Base-by-base conservation (phyloP, 2,329 filamentous ascomycete genomes). In the Aspergillus fumigatus region DNA sequence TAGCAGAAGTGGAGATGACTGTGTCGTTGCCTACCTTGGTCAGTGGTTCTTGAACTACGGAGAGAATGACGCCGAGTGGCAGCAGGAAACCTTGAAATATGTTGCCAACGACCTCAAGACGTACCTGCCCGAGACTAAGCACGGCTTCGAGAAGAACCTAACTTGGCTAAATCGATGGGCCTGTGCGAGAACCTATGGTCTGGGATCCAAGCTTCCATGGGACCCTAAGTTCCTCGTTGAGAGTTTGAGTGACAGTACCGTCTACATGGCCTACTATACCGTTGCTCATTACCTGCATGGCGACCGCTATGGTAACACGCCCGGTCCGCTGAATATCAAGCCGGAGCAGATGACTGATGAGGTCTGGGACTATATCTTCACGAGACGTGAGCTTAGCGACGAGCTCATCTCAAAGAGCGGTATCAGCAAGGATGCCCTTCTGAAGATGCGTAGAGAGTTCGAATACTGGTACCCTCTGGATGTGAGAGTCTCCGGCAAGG, bases 1-100 rank as follows among this genome's bases (percentile, higher is more conserved):
- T 59, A 93, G 88, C 70, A 84, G 94, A 74, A 95, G 90, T 65
- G 90, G 88, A 27, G 93, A 97, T 69, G 90, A 95, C 65, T 97
- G 94, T 72, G 92, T 96, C 57, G 93, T 94, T 58, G 89, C 92
- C 29, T 87, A 93, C 63, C 86, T 97, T 70, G 93, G 97, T 67
- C 94, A 99, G 76, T 99, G 94, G 92, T 99, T 96, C 77, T 80
- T 99, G 67, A 93, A 97, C 77, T 99, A 99, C 69, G 94, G 94
- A 60, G 89, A 92, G 76, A 90, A 90, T 60, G 84, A 87, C 65
- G 76, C 78, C 47, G 83, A 87, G 51, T 97, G 94, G 94, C 89
- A 89, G 70, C 78, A 89, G 60, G 80, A 83, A 47, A 90, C 89
- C 14, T 79, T 92, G 53, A 82, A 87, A 63, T 87, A 89, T 70